These are phyloP conservation scores for Candolleomyces aberdarensis DNA, from an alignment of 768 basidiomycete species.

Conservation along the genomic window DNA sequence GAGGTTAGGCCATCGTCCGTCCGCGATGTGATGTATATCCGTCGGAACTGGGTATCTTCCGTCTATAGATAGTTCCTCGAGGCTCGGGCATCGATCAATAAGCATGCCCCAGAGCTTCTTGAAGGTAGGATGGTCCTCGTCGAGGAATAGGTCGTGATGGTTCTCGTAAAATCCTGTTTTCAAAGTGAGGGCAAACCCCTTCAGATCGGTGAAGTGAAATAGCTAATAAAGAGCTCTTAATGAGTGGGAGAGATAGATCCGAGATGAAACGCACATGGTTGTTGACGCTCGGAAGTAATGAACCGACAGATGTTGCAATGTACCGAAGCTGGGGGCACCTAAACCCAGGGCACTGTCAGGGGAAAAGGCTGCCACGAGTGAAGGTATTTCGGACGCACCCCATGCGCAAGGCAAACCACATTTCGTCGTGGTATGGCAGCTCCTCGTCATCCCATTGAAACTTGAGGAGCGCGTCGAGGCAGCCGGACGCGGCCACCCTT, in stretches of 20 bases:
- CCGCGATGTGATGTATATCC: constrained; percentile 52
- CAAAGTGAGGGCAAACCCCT: constrained; percentile 58
- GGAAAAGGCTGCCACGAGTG: background rate
- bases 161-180: constrained; percentile 63
- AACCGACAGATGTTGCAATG: constrained; percentile 61
- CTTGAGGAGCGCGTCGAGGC: constrained; percentile 59
- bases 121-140: constrained; percentile 52
- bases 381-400: constrained; percentile 40
- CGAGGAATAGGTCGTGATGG: constrained; percentile 50
- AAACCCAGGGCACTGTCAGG: constrained; percentile 1
- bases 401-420: constrained; percentile 73
- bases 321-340: constrained; percentile 68
- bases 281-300: constrained; percentile 49
- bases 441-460: constrained; percentile 77
- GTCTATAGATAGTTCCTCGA: constrained; percentile 61
- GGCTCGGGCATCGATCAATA: constrained; percentile 55
- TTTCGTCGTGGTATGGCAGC: constrained; percentile 61
- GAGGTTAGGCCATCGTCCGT: constrained; percentile 66
- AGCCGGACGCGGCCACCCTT: constrained; percentile 41
- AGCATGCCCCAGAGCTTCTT: constrained; percentile 71
- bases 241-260: background rate
- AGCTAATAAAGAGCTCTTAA: constrained; percentile 37
- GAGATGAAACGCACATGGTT: constrained; percentile 53
- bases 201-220: constrained; percentile 63
- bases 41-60: constrained; percentile 52